Conservation (phyloP, 768 basidiomycete genomes). For the Pulveroboletus sp. region DNA sequence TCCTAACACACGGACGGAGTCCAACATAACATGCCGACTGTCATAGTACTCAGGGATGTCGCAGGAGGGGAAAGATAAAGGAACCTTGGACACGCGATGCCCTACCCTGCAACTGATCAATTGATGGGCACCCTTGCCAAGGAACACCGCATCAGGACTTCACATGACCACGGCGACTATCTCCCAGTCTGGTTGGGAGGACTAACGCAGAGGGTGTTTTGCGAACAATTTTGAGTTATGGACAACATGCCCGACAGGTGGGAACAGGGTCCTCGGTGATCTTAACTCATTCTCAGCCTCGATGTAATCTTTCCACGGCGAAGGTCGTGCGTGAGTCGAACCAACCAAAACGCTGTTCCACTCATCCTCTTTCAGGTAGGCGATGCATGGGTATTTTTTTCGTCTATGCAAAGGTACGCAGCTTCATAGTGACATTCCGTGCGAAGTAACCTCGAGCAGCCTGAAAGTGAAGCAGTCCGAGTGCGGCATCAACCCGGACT, state of each 20-base stretch:
- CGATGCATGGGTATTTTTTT: background rate
- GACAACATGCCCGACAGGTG: background rate
- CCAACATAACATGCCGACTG: background rate
- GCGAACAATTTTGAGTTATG: background rate
- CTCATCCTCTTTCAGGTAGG: background rate
- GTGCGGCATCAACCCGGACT: background rate
- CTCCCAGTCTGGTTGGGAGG: no score
- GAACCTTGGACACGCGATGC: background rate
- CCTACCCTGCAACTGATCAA: no score
- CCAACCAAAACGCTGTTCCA: background rate
- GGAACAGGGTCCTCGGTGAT: background rate
- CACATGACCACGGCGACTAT: background rate
- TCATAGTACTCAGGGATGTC: background rate
- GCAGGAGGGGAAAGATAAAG: background rate
- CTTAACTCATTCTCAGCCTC: constrained; percentile 9
- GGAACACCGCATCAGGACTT: background rate
- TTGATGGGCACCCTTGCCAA: background rate
- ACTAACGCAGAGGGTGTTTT: no score
- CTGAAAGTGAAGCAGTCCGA: background rate
- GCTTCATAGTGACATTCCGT: background rate
- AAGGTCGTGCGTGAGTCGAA: constrained; percentile 8
- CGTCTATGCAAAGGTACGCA: background rate
- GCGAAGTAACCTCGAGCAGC: background rate
- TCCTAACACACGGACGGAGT: background rate
- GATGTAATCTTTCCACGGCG: background rate